phyloP scores from a whole-genome alignment of 306 rosid genomes.

The Trifolium fragiferum region DNA sequence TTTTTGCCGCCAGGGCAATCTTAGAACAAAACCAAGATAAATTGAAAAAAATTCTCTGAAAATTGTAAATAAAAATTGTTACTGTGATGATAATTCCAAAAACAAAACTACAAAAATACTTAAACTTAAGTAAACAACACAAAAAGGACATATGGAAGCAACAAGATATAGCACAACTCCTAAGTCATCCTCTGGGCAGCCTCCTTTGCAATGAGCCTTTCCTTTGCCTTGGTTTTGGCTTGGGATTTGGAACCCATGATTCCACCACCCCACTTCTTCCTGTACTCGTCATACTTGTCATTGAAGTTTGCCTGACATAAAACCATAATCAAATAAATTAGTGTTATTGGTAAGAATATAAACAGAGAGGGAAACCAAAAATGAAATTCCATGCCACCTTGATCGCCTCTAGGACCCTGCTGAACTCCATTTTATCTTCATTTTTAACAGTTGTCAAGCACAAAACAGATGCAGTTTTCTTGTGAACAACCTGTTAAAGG shows the following conservation, averaged over 20 bases:
- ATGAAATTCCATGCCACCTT: slow-evolving; percentile 51
- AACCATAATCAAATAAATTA: background rate
- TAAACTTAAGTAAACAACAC: slow-evolving; percentile 6
- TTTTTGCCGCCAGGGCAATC: background rate
- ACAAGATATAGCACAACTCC: slow-evolving; percentile 21
- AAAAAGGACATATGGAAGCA: background rate
- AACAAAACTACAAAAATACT: background rate
- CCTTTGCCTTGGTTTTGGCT: slow-evolving; percentile 81
- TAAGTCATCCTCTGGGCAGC: slow-evolving; percentile 77
- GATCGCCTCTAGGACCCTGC: slow-evolving; percentile 75
- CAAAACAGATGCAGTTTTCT: slow-evolving; percentile 80
- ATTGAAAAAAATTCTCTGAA: slow-evolving; percentile 3
- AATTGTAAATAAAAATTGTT: slow-evolving; percentile 33
- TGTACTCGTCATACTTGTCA: slow-evolving; percentile 77
- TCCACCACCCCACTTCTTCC: slow-evolving; percentile 91
- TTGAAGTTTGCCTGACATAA: slow-evolving; percentile 76
- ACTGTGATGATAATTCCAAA: background rate
- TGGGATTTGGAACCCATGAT: slow-evolving; percentile 91
- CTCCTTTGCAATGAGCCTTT: slow-evolving; percentile 75
- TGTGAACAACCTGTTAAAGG: slow-evolving; percentile 62
- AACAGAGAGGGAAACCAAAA: too few species aligned
- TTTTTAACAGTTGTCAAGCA: slow-evolving; percentile 86
- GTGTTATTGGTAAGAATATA: background rate
- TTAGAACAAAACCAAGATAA: background rate
- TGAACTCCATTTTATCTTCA: slow-evolving; percentile 80